A percentile compares a stretch with the other conserved stretches of the same genome.
These are phyloP conservation scores for Sphenostylis stenocarpa DNA, from an alignment of 306 rosid species.

Conservation along the genomic window DNA sequence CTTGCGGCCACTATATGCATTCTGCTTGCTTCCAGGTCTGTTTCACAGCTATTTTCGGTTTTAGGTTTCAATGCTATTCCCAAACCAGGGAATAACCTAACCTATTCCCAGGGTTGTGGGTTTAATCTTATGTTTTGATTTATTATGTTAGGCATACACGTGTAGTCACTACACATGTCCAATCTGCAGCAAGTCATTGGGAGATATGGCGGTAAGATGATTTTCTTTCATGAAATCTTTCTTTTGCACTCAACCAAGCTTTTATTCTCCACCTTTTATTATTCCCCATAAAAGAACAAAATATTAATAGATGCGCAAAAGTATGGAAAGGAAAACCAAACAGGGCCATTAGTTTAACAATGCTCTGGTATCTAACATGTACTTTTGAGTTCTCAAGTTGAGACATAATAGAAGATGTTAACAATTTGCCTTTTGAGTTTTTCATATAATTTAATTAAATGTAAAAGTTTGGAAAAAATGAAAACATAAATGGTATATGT, in stretches of 20 bases:
- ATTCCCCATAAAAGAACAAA: constrained; percentile 11
- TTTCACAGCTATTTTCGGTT: constrained; percentile 23
- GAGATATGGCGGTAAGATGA: constrained; percentile 93
- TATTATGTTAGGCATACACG: constrained; percentile 79
- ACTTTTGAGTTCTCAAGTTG: background rate
- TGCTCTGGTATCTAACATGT: background rate
- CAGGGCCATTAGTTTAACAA: background rate
- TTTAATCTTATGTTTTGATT: constrained; percentile 37
- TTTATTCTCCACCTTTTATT: constrained; percentile 9
- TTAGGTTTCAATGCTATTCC: constrained; percentile 11
- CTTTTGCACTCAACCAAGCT: background rate
- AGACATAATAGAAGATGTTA: constrained; percentile 1
- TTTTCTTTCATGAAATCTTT: constrained; percentile 11
- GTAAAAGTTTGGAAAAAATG: background rate
- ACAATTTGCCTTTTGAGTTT: background rate
- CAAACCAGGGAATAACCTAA: background rate
- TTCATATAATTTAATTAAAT: background rate
- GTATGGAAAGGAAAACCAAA: constrained; percentile 2
- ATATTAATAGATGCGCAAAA: background rate
- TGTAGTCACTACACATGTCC: constrained; percentile 96
- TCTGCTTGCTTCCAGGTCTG: constrained; percentile 98
- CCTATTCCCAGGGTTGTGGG: constrained; percentile 12
- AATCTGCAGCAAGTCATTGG: constrained; percentile 97
- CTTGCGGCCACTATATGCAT: constrained; percentile 99
- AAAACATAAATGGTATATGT: background rate